Base-by-base conservation (phyloP, 768 basidiomycete genomes). In the Kwoniella newhampshirensis region DNA sequence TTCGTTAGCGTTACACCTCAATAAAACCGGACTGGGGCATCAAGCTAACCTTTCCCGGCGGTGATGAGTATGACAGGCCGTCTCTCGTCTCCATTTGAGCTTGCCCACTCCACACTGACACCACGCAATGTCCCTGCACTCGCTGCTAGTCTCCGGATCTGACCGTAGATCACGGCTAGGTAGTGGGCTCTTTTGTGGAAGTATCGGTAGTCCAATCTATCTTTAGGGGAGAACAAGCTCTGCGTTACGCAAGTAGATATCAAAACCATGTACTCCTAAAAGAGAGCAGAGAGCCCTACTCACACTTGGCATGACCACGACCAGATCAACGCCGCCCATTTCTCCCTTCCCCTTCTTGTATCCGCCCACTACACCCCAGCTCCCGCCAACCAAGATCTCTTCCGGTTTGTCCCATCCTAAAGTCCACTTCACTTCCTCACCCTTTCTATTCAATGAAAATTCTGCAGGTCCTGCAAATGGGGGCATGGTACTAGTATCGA, bases 161-260 rank as follows among this genome's bases (percentile, higher is more conserved):
- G 82, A 7, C 82, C 80, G 1, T 89, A 88, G 42, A 98, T 78
- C 3, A 82, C 83, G 6, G 91, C 87, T 18, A 97, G 82, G 76
- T 90, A 99, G 72, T 87, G 91, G 0, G 90, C 86, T 36, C 89
- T 82, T 72, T 98, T 98, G 72, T 93, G 87, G 73, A 94, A 93
- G 74, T 87, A 91, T 11, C 96, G 84, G 7, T 85, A 83, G 70
- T 92, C 87, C 55, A 91, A 80, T 63, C 91, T 89, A 71, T 98
- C 93, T 73, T 98, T 99, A 69, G 93, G 90, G 79, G 94, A 90
- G 69, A 98, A 93, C n/a, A 96, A 79, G 23, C 61, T 37, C 78
- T 79, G 18, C 5, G 17, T 25, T 21, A 13, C 26, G n/a, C n/a
- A n/a, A n/a, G 26, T 28, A 18, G 26, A 28, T 6, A 28, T 26